Evolutionary conservation across 2,329 filamentous ascomycete genomes (phyloP), one percentile per base, ranked within the genome.

Genomic region (Penicillium crustosum): DNA sequence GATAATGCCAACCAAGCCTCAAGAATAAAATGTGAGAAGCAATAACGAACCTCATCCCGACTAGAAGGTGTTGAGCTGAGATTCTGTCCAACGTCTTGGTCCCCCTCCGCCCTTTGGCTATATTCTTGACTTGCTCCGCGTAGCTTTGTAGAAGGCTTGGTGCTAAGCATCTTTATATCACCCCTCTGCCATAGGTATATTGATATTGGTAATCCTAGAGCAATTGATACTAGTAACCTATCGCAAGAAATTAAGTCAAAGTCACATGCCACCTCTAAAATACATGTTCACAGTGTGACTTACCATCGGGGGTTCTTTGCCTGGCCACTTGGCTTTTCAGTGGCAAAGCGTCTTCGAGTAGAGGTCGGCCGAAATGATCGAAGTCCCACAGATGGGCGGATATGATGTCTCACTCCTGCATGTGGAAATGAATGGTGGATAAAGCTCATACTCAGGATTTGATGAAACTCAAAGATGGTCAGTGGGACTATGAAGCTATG

Each of bases 41-140:
- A 55, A 21, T 3, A 15, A 53, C 41, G 0, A 42, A 57, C 49
- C 49, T 29, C 12, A 13, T 55, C 48, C 52, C 33, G 4, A 38
- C 10, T 13, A 23, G 17, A 41, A 25, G 17, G 8, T 17, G 7
- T 5, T 1, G 13, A 10, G 15, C 13, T 17, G 4, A 7, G 2
- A 47, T 42, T 19, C 10, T 31, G 35, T 19, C 23, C 27, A 12
- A 12, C 17, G 7, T 21, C 15, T 6, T 53, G 19, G 13, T 36
- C 49, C 8, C 49, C 55, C 38, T 60, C 58, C 39, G 49, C 36
- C 7, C 19, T 9, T 27, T 43, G 15, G 5, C 10, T 39, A 44
- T 60, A 60, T 27, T 60, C 58, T 29, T 58, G 50, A 27, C 49
- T 58, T 2, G 50, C 58, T 10, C 58, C 58, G 5, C 54, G 54